Conservation (phyloP, 179 eudicot genomes). For the Camellia oleifera region DNA sequence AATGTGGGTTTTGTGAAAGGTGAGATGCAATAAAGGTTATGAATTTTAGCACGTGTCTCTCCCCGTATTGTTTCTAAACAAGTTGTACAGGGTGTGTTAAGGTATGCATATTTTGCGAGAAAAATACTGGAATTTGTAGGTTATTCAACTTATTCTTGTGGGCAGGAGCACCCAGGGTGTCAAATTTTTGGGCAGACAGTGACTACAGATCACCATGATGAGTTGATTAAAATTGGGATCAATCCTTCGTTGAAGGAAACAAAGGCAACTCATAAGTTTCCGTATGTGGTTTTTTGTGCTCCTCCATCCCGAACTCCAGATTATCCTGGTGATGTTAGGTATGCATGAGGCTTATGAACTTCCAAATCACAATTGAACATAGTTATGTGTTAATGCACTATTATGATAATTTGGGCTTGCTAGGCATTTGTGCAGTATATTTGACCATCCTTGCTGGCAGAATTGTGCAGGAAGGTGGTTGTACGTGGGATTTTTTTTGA, state of each 20-base stretch:
- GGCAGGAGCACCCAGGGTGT: slow-evolving; percentile 65
- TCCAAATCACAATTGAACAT: not conserved
- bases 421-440: not conserved
- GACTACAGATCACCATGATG: slow-evolving; percentile 74
- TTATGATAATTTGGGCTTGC: slow-evolving; percentile 1
- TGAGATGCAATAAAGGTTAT: no score
- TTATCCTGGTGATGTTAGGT: slow-evolving; percentile 79
- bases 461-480: not conserved
- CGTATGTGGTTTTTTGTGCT: slow-evolving; percentile 85
- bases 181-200: slow-evolving; percentile 69
- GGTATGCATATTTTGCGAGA: not conserved
- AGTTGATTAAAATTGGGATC: slow-evolving; percentile 67
- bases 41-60: no score
- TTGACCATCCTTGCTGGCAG: not conserved
- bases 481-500: not conserved
- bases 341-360: slow-evolving; percentile 7
- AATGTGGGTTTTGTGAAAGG: no score
- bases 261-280: slow-evolving; percentile 40
- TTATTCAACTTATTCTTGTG: slow-evolving; percentile 4
- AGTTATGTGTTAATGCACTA: not conserved
- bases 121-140: not conserved
- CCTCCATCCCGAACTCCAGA: slow-evolving; percentile 67
- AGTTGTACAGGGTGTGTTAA: not conserved
- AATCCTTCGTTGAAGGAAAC: slow-evolving; percentile 53
- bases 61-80: not conserved